Evolutionary conservation across 345 rosid genomes (phyloP), one percentile per base, ranked within the genome.

Genomic region (Euphorbia tirucalli): DNA sequence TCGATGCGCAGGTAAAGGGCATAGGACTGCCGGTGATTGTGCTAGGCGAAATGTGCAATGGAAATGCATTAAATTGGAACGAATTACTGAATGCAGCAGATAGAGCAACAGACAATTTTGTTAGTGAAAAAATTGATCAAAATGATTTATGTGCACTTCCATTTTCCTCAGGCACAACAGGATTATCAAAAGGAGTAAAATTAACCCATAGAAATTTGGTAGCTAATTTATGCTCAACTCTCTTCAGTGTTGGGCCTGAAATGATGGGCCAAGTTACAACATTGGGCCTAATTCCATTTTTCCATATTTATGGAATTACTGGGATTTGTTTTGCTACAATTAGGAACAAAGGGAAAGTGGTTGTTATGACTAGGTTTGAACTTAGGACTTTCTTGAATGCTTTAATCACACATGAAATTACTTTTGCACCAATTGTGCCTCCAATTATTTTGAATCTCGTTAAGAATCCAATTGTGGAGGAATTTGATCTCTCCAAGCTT

Each of bases 101-200:
- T 57, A 75, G 75, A 11, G 84, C 88, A 0, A 77, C 87, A 66
- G 72, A 78, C 19, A 71, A 43, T 18, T n/a, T 44, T 10, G 16
- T 66, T 3, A 41, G 54, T 27, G 85, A 83, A 54, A 77, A 82
- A 41, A 76, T 90, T 57, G 75, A 81, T 65, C 97, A 86, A 68
- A 74, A 78, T 18, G 97, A 92, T 67, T 83, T 92, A 1, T 95
- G 98, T 61, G 98, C 99, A 30, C 98, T 95, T 49, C 98, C 99
- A 35, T 92, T 95, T 85, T 95, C 99, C 9, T 95, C 98, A 49
- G 99, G 99, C 72, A 92, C 99, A 35, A 95, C 99, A 9, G 98
- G 99, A 16, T 48, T 85, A 65, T 93, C 97, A 44, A 95, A 95
- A 71, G 97, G 99, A 30, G 98, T 90, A 3, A 95, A 90, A 96